phyloP scores from a whole-genome alignment of 306 rosid species.

The Pachyrhizus erosus region DNA sequence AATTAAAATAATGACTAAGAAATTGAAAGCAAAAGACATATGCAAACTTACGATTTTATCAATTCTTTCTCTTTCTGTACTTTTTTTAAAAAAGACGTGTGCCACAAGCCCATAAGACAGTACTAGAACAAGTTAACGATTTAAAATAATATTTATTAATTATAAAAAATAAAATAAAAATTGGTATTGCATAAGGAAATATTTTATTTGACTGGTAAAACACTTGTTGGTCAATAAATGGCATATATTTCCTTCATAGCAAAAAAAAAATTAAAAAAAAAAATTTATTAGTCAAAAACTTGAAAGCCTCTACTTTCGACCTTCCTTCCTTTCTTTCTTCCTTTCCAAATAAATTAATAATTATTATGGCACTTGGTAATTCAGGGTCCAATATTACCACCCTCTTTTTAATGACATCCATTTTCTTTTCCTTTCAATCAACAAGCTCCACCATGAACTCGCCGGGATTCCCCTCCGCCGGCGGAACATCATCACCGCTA shows the following conservation, averaged over 20 bases:
- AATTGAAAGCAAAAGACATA: too few relatives aligned
- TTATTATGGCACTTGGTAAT: neutral
- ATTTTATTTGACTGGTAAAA: constrained; percentile 36
- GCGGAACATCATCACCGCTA: constrained; percentile 48
- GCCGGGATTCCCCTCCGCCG: constrained; percentile 49
- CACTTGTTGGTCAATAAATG: constrained; percentile 38
- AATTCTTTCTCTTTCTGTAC: too few relatives aligned
- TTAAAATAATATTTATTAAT: too few relatives aligned
- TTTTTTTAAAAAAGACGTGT: neutral
- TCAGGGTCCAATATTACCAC: neutral
- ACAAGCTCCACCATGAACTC: constrained; percentile 51
- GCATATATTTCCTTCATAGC: neutral
- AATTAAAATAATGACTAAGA: too few relatives aligned
- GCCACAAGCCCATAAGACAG: neutral
- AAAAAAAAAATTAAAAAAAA: neutral
- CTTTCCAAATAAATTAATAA: neutral
- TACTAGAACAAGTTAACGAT: neutral
- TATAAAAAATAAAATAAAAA: too few relatives aligned
- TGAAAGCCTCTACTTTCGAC: neutral
- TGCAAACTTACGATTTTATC: too few relatives aligned
- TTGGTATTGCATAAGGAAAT: too few relatives aligned
- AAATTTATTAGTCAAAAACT: constrained; percentile 1
- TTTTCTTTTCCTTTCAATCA: neutral
- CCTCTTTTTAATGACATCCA: neutral
- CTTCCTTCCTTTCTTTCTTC: neutral